Evolutionary conservation across 768 basidiomycete genomes (phyloP), one percentile per base, ranked within the genome.

Genomic region (Mrakia gelida): DNA sequence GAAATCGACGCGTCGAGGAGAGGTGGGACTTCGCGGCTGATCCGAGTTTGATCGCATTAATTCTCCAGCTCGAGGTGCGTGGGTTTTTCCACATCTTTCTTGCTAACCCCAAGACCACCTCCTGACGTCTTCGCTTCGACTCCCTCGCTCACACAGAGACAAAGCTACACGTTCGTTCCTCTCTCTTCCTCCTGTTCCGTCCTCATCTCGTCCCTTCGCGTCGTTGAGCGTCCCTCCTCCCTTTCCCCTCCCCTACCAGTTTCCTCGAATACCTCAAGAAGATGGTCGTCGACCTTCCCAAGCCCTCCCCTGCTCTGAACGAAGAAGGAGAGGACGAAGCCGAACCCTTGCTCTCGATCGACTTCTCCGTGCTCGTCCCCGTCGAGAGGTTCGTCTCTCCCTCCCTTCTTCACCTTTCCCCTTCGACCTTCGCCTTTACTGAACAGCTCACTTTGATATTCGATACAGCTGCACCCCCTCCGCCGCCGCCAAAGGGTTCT

Each of bases 401-500:
- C n/a, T 54, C 41, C 32, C 4, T 56, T 7, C 41, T 59, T 54
- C 71, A n/a, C 38, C 9, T 8, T n/a, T 49, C 26, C 16, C 43
- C 2, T 21, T 56, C 32, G 45, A 0, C 8, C 65, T 41, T 30
- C 11, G n/a, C 4, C 65, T 16, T 16, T 18, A 26, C n/a, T 52
- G 21, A n/a, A n/a, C n/a, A n/a, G n/a, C n/a, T n/a, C n/a, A n/a
- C n/a, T n/a, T n/a, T n/a, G n/a, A n/a, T n/a, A n/a, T n/a, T n/a
- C n/a, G 4, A 18, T 9, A 59, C 13, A 56, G 56, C 38, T 73
- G 73, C 41, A 73, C 73, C 32, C 54, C 56, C 32, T 56, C 73
- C 9, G 71, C 72, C 26, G 77, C 77, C 30, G 73, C 73, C 18
- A 78, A 78, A 28, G 77, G 72, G 2, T 70, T 78, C 43, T 78